Evolutionary conservation across 2,329 filamentous ascomycete species (phyloP).

Genomic region (Claviceps cyperi): DNA sequence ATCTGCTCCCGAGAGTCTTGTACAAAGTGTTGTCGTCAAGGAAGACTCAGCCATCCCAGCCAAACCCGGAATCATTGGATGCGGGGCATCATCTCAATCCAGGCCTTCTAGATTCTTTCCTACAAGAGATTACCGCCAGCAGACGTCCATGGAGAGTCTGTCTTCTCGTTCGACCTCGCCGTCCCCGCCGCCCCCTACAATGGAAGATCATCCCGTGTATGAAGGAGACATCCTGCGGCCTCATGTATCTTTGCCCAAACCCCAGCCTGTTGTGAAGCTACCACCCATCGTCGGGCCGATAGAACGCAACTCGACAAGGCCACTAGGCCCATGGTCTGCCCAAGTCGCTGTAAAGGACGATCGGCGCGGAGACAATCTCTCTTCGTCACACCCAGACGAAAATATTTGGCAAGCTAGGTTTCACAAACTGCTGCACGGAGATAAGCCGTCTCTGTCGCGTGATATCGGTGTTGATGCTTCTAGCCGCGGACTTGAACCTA

Average conservation of each 20-base stretch:
- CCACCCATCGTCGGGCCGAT: constrained; percentile 38
- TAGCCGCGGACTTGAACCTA: constrained; percentile 51
- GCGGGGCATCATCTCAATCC: constrained; percentile 26
- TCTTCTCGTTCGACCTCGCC: constrained; percentile 39
- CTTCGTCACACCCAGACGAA: constrained; percentile 15
- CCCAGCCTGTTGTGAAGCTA: constrained; percentile 65
- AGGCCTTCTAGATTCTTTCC: constrained; percentile 51
- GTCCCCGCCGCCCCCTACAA: constrained; percentile 58
- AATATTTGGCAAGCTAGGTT: constrained; percentile 69
- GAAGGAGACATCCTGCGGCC: constrained; percentile 51
- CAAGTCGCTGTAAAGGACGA: constrained; percentile 19
- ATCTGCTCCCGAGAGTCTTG: constrained; percentile 14
- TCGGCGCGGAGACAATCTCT: constrained; percentile 11
- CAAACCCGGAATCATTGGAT: constrained; percentile 16
- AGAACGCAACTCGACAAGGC: constrained; percentile 12
- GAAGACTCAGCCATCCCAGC: constrained; percentile 11
- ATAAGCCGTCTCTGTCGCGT: constrained; percentile 44
- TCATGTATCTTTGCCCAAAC: constrained; percentile 53
- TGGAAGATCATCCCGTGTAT: constrained; percentile 57
- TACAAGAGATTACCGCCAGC: constrained; percentile 31
- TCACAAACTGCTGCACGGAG: constrained; percentile 60
- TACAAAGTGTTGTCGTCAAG: constrained; percentile 5
- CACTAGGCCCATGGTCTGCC: constrained; percentile 22
- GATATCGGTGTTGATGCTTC: constrained; percentile 51
- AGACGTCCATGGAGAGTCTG: constrained; percentile 22